Base-by-base conservation (phyloP, 495 filamentous ascomycete genomes). In the Antarctomyces pellizariae region DNA sequence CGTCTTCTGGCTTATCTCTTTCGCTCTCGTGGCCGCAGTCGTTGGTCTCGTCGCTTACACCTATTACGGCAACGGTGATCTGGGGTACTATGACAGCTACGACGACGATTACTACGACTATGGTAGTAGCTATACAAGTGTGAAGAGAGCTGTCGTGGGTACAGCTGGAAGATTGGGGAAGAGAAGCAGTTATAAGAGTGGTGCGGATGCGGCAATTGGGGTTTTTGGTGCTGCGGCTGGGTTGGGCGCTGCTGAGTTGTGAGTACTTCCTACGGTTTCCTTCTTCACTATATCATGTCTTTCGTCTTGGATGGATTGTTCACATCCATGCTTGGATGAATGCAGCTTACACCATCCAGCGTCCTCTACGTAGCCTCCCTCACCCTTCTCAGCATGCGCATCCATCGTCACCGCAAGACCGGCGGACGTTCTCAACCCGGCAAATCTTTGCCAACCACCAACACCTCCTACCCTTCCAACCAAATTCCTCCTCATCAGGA, bases 1-100 rank as follows among this genome's bases (percentile, higher is more conserved):
- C 14, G 28, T 57, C 26, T 43, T 59, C 36, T 58, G 53, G 56
- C 38, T 56, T 4, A 38, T 43, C 25, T 42, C 50, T 1, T 53
- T 56, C 16, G 48, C 44, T 1, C 31, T 55, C 13, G 33, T 52
- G 7, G 48, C 52, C 10, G 30, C 49, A 7, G 31, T 49, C 15
- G 40, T 43, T 7, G 7, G 24, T 16, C 24, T 18, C 12, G 31
- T 47, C 22, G 29, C 17, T 21, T 7, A 16, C 13, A 11, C 5
- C 17, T 6, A 13, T 10, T 28, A 16, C 11, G n/a, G n/a, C n/a
- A n/a, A n/a, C n/a, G n/a, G n/a, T n/a, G n/a, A n/a, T n/a, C n/a
- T n/a, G n/a, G 8, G 21, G 29, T 9, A 25, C 18, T 7, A 20
- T 28, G 12, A 21, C 16, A 32, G 31, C 18, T 7, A 23, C 25